Conservation (phyloP, 2,329 filamentous ascomycete species). For the Aspergillus clavatus region DNA sequence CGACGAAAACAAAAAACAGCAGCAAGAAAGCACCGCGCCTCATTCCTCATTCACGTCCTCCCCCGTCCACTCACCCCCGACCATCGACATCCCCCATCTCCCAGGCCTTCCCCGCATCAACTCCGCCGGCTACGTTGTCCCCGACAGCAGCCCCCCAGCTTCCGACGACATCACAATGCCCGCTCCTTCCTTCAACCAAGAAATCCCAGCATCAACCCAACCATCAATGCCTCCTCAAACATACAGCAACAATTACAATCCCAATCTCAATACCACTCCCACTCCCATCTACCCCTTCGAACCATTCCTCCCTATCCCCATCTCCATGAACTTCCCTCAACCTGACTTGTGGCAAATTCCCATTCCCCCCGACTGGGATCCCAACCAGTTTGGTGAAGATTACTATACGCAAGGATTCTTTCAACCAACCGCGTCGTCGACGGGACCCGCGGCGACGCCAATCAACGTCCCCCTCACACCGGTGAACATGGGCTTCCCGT, state of each 20-base stretch:
- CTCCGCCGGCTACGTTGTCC: conserved; percentile 31
- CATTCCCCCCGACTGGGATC: conserved; percentile 79
- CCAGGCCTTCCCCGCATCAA: conserved; percentile 28
- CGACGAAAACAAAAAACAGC: not conserved
- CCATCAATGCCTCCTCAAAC: not conserved
- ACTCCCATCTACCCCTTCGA: not conserved
- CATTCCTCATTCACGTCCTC: not conserved
- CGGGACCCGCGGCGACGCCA: not conserved
- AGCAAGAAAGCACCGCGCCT: not conserved
- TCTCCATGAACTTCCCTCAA: conserved; percentile 14
- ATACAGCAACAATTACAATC: not conserved
- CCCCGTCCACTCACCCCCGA: not conserved
- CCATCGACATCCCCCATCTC: conserved; percentile 5
- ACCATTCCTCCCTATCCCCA: conserved; percentile 4
- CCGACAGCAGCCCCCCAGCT: conserved; percentile 16
- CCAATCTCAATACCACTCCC: too few species aligned
- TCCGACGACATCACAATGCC: not conserved
- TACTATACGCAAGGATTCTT: not conserved
- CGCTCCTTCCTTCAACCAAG: not conserved
- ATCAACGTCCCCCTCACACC: not conserved
- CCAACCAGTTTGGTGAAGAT: not conserved
- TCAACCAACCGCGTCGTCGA: not conserved
- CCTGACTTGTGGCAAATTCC: conserved; percentile 82
- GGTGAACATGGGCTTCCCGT: conserved; percentile 5
- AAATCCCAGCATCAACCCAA: not conserved